Base-by-base conservation (phyloP, 176 grass and related monocot species). In the Pontederia paniculata region DNA sequence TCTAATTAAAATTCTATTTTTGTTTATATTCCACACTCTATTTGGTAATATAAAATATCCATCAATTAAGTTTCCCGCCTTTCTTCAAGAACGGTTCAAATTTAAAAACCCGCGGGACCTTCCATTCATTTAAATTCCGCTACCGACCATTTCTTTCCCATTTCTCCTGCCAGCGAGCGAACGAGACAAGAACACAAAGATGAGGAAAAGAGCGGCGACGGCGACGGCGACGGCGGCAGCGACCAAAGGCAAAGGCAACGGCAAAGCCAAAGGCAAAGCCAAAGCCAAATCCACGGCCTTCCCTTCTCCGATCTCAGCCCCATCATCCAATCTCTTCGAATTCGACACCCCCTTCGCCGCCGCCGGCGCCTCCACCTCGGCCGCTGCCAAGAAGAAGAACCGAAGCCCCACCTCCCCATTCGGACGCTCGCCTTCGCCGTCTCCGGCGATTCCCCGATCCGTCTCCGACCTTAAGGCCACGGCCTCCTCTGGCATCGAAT, bases 401-500 rank as follows among this genome's bases (percentile, higher is more conserved):
- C 43, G 77, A 49, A 64, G 17, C 44, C 65, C 77, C 55, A 15
- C 2, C 70, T 77, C 54, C 58, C 21, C 9, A 10, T 0, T 20
- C 46, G 6, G 21, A 21, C 54, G 16, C 55, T 21, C 11, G 14
- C 62, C 44, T 67, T 17, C 41, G 12, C 60, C 4, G 13, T 49
- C 17, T 50, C 42, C 9, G 5, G 53, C 41, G 42, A 54, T 12
- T 28, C 43, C 10, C 1, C 51, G 55, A 2, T 37, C 65, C 66
- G 15, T 78, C 70, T 70, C 2, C 4, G 83, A 81, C 50, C 74
- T 86, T n/a, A 63, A 71, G 55, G 10, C 61, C 60, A 67, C 78
- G 65, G 74, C 74, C 41, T 50, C 70, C 10, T 81, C 70, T 22
- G 45, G 42, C 66, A 47, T 81, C 42, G 70, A 86, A 49, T 78